phyloP scores from a whole-genome alignment of 768 basidiomycete genomes.

The Hygrocybe coccinea region DNA sequence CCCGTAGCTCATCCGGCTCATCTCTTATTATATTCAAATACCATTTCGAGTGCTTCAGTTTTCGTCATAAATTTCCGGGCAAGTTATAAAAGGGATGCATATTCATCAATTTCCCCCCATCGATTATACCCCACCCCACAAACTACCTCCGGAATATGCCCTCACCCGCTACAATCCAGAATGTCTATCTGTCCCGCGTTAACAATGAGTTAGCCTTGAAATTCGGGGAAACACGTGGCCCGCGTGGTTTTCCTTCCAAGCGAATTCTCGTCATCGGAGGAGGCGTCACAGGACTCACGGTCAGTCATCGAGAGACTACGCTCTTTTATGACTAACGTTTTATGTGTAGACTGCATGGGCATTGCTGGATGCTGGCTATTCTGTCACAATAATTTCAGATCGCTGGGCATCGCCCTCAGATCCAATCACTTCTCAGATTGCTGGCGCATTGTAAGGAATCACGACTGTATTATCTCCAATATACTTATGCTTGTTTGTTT shows the following conservation, averaged over 20 bases:
- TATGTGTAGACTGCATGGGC: constrained; percentile 25
- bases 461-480: not conserved
- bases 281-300: constrained; percentile 13
- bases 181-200: constrained; percentile 4
- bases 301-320: not conserved
- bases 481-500: not conserved
- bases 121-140: not conserved
- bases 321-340: not conserved
- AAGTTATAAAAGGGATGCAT: no score
- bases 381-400: constrained; percentile 31
- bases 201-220: constrained; percentile 5
- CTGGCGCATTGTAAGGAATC: constrained; percentile 24
- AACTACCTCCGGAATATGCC: not conserved
- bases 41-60: no score
- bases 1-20: no score
- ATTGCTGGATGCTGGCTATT: constrained; percentile 33
- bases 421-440: constrained; percentile 24
- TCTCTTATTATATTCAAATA: no score
- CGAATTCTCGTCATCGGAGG: constrained; percentile 12
- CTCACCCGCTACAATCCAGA: not conserved
- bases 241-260: not conserved
- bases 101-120: not conserved
- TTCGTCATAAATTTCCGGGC: no score
- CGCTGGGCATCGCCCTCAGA: constrained; percentile 20
- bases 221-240: constrained; percentile 3